Percentiles rank a stretch among this genome's conserved stretches.
These are phyloP conservation scores for Saccharomyces hybrid DNA, from an alignment of 1,139 yeast species.

Conservation along the genomic window DNA sequence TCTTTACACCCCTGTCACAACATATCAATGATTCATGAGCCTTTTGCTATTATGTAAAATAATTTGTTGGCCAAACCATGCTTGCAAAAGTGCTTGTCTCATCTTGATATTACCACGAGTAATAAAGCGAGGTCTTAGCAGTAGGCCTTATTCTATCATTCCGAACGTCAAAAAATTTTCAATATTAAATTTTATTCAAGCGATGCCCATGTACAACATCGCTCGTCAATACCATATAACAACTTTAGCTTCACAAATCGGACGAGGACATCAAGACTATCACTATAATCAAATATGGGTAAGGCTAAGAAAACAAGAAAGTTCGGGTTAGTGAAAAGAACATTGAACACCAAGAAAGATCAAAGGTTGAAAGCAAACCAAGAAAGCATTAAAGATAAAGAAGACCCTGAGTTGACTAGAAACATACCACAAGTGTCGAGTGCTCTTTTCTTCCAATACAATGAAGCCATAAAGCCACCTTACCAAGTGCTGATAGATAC, in stretches of 20 bases:
- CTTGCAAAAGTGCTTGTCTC: background rate
- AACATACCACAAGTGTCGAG: conserved; percentile 95
- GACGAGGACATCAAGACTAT: background rate
- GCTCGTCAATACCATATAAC: background rate
- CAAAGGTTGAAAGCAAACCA: conserved; percentile 44
- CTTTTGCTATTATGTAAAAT: background rate
- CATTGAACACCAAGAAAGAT: conserved; percentile 61
- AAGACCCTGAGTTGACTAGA: conserved; percentile 75
- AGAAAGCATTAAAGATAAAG: conserved; percentile 31
- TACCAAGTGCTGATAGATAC: conserved; percentile 94
- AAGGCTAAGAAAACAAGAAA: conserved; percentile 94
- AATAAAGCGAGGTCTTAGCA: background rate
- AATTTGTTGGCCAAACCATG: background rate
- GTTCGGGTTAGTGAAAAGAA: conserved; percentile 85
- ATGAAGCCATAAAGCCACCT: conserved; percentile 91
- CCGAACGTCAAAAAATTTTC: background rate
- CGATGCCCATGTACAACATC: background rate
- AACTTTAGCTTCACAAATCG: background rate
- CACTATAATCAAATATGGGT: conserved; percentile 51
- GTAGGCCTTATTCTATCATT: background rate
- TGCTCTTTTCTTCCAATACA: conserved; percentile 89
- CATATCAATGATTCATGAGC: background rate
- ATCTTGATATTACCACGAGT: background rate
- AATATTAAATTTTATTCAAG: background rate
- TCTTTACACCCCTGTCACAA: background rate